Percentiles rank a stretch among this genome's conserved stretches.
phyloP scores from a whole-genome alignment of 169 alveolate genomes.

The Nephromyces sp. region DNA sequence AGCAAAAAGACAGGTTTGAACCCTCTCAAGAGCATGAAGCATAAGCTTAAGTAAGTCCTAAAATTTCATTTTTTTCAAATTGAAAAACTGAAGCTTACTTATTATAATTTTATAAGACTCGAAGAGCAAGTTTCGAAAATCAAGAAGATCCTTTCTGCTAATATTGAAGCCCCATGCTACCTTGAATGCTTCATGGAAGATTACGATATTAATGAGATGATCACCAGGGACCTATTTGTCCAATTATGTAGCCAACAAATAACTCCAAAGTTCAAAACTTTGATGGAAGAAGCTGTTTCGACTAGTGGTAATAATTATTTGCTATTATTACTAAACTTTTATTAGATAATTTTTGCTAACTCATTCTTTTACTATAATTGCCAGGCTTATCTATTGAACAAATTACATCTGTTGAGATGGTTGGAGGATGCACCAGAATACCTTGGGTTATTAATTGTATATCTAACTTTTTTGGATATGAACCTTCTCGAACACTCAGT shows the following conservation, averaged over 20 bases:
- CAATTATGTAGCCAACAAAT: conserved; percentile 4
- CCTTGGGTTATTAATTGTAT: conserved; percentile 84
- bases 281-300: conserved; percentile 4
- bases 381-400: conserved; percentile 51
- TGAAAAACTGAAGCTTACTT: not conserved
- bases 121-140: conserved; percentile 87
- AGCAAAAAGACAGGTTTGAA: conserved; percentile 69
- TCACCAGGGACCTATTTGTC: conserved; percentile 75
- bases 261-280: conserved; percentile 3
- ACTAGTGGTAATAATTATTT: not conserved
- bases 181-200: conserved; percentile 92
- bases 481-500: conserved; percentile 80
- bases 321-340: too few species aligned
- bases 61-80: not conserved
- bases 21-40: conserved; percentile 74
- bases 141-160: conserved; percentile 90
- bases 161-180: conserved; percentile 77
- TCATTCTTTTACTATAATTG: not conserved
- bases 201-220: conserved; percentile 63
- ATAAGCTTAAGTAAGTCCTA: conserved; percentile 74
- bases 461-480: conserved; percentile 64
- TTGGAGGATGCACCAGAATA: conserved; percentile 93
- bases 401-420: conserved; percentile 81
- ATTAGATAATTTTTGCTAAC: not conserved
- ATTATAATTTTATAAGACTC: conserved; percentile 52